Base-by-base conservation (phyloP, 495 filamentous ascomycete species). In the Aspergillus panamensis region DNA sequence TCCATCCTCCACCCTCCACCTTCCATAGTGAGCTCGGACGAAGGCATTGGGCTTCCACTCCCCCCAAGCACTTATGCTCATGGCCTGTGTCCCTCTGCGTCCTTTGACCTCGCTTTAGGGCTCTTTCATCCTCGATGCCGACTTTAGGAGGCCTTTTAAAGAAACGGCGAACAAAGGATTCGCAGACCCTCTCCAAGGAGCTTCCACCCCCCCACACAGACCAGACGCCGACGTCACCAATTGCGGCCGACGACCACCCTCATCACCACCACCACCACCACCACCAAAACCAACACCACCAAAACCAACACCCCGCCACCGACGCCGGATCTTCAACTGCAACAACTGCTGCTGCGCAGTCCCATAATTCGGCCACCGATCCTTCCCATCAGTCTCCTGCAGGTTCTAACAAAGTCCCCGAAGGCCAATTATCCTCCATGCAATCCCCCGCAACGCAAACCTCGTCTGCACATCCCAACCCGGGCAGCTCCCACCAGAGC, bases 101-200 rank as follows among this genome's bases (percentile, higher is more conserved):
- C 20, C 29, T 49, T 17, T 53, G 32, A 44, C 53, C 53, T 48
- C 43, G 19, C 13, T 13, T 51, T 51, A 43, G 33, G 58, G 33
- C 17, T 31, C 13, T 29, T 54, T 60, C 59, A 45, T 63, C 60
- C 69, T 72, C 71, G 63, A 77, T 77, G 75, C 76, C 73, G 70
- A 77, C 67, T 57, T 66, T 79, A 71, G 77, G 77, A 72, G 89
- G 90, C 61, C 87, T 96, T 67, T 83, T 98, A 68, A 98, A 97
- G 83, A 97, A 96, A 86, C 92, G 95, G 82, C 86, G 90, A 82
- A 95, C 93, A 77, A 96, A 91, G 85, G 87, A 91, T 71, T 79
- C 76, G 66, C 74, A 77, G 63, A 71, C 71, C 69, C 75, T 79
- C 69, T 74, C 74, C 60, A 82, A 82, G 69, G 80, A 84, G 68